phyloP scores from a whole-genome alignment of 768 basidiomycete genomes.

The Suillus subaureus region DNA sequence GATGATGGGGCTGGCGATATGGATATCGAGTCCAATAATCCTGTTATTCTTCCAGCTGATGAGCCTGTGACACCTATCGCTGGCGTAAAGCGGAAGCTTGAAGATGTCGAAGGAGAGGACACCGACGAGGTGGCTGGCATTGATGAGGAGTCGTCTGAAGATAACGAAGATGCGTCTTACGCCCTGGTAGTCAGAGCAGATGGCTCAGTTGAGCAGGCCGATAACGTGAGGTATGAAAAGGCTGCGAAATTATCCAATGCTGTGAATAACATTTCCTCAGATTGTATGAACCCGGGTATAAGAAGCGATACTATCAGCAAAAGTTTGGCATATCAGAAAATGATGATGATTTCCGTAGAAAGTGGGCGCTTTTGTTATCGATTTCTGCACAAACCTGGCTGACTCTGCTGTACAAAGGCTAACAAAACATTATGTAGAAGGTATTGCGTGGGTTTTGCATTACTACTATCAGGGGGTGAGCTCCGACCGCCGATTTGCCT shows the following conservation, averaged over 20 bases:
- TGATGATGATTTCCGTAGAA: conserved; percentile 72
- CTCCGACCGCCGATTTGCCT: conserved; percentile 11
- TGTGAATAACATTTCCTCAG: conserved; percentile 41
- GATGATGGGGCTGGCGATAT: conserved; percentile 32
- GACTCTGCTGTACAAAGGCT: conserved; percentile 48
- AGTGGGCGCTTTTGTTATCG: conserved; percentile 46
- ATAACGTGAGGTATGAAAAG: conserved; percentile 80
- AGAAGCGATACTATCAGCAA: conserved; percentile 90
- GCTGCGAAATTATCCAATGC: conserved; percentile 3
- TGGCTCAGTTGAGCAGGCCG: conserved; percentile 93
- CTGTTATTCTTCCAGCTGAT: conserved; percentile 21
- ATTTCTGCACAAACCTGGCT: conserved; percentile 9
- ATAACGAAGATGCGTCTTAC: conserved; percentile 49
- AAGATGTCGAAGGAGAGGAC: conserved; percentile 46
- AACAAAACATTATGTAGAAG: conserved; percentile 87
- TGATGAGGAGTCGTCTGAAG: conserved; percentile 43
- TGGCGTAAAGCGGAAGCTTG: conserved; percentile 49
- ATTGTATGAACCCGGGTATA: conserved; percentile 95
- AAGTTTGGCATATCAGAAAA: conserved; percentile 81
- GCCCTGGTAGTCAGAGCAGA: conserved; percentile 83
- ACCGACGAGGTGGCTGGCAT: conserved; percentile 28
- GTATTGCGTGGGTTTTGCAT: conserved; percentile 91
- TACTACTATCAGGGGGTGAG: conserved; percentile 98
- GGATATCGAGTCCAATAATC: conserved; percentile 17
- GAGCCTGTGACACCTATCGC: conserved; percentile 19